Percentiles rank a stretch among this genome's conserved stretches.
phyloP scores from a whole-genome alignment of 306 rosid species.

The Fragaria ananassa region DNA sequence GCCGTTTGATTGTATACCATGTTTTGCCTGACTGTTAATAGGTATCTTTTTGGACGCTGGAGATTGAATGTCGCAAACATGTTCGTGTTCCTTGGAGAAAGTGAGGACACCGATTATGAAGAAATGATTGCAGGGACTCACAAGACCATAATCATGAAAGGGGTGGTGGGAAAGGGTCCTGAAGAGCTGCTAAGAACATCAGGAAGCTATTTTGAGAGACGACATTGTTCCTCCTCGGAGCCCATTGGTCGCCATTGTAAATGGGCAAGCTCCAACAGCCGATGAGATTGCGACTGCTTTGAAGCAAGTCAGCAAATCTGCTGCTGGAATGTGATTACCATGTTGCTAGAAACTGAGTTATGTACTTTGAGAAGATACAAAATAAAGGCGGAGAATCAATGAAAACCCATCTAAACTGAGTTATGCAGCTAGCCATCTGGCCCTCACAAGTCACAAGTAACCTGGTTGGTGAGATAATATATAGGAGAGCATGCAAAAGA shows the following conservation, averaged over 20 bases:
- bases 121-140: conserved; percentile 89
- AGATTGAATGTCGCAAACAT: conserved; percentile 73
- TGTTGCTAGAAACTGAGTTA: not conserved
- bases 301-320: conserved; percentile 35
- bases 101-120: conserved; percentile 78
- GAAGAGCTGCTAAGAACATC: conserved; percentile 61
- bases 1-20: not conserved
- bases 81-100: conserved; percentile 74
- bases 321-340: conserved; percentile 28
- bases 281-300: conserved; percentile 40
- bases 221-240: conserved; percentile 66
- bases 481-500: too few relatives aligned
- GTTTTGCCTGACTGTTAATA: conserved; percentile 10
- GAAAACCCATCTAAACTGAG: too few relatives aligned
- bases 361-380: too few relatives aligned
- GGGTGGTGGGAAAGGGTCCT: conserved; percentile 39
- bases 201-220: conserved; percentile 66
- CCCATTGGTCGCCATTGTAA: conserved; percentile 38
- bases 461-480: too few relatives aligned
- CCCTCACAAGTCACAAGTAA: too few relatives aligned
- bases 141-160: conserved; percentile 62
- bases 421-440: too few relatives aligned
- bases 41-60: conserved; percentile 91
- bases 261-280: conserved; percentile 28
- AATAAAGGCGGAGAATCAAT: too few relatives aligned